phyloP scores from a whole-genome alignment of 140 eudicot species.

The Cichorium intybus region DNA sequence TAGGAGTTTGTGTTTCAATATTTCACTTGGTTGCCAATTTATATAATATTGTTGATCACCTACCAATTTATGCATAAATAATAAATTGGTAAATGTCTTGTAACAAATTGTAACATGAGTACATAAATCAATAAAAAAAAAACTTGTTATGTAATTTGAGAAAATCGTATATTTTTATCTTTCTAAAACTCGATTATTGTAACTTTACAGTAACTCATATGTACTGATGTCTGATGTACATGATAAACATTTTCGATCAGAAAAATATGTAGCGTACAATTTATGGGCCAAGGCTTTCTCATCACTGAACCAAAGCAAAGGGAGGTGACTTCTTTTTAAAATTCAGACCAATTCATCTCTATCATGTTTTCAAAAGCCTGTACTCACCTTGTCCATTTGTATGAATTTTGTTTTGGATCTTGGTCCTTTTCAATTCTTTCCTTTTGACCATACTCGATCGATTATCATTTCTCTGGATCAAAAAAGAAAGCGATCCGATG shows the following conservation, averaged over 20 bases:
- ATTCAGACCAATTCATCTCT: constrained; percentile 12
- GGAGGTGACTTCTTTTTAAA: background rate
- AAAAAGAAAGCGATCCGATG: constrained; percentile 26
- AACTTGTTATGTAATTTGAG: too few species aligned
- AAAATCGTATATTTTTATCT: too few species aligned
- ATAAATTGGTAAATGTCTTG: too few species aligned
- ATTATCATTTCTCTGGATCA: constrained; percentile 2
- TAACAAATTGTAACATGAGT: too few species aligned
- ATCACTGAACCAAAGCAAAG: constrained; percentile 2
- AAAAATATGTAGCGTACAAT: background rate
- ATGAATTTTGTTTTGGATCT: background rate
- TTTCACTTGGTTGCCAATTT: too few species aligned
- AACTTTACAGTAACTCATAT: background rate
- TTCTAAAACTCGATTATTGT: background rate
- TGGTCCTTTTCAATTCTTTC: constrained; percentile 7
- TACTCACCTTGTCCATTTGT: constrained; percentile 2
- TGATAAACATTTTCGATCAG: background rate
- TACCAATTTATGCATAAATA: too few species aligned
- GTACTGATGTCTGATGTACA: too few species aligned
- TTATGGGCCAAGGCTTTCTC: background rate
- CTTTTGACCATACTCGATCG: background rate
- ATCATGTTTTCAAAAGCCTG: background rate
- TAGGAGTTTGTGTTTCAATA: too few species aligned
- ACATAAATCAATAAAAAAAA: too few species aligned
- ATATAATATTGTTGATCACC: too few species aligned